Evolutionary conservation across 805 yeast species (phyloP).

Genomic region (Clavispora carvajalis): DNA sequence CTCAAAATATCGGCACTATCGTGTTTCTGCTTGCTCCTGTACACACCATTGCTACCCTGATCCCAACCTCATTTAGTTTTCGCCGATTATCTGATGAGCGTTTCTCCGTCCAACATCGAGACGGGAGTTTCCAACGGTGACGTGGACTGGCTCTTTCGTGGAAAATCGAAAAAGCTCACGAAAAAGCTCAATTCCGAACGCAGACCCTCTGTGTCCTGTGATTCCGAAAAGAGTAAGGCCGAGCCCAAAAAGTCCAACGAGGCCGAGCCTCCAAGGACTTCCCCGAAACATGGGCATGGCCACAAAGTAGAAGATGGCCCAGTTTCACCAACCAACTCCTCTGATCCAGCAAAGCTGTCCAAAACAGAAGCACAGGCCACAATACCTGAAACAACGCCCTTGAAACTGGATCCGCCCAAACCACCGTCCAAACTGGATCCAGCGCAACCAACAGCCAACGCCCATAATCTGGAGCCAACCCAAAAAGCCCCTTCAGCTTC

Average conservation of each 20-base stretch:
- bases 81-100: constrained; percentile 7
- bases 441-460: neutral
- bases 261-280: neutral
- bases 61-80: neutral
- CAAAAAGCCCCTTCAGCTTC: neutral
- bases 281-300: neutral
- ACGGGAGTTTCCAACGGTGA: constrained; percentile 67
- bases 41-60: no score
- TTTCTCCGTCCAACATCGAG: constrained; percentile 18
- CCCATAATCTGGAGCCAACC: neutral
- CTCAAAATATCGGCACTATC: no score
- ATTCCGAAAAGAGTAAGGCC: neutral
- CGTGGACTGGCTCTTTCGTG: constrained; percentile 81
- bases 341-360: neutral
- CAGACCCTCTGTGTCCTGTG: constrained; percentile 7
- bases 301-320: no score
- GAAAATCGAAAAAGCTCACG: constrained; percentile 57
- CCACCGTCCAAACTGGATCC: neutral
- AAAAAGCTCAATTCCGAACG: constrained; percentile 31
- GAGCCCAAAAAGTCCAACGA: neutral
- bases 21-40: neutral
- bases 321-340: no score
- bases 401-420: neutral
- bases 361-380: neutral
- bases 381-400: neutral